Percentiles rank a stretch among this genome's conserved stretches.
Evolutionary conservation across 192 early-diverging fungal genomes (phyloP).

Genomic region (Pecoramyces ruminantium): DNA sequence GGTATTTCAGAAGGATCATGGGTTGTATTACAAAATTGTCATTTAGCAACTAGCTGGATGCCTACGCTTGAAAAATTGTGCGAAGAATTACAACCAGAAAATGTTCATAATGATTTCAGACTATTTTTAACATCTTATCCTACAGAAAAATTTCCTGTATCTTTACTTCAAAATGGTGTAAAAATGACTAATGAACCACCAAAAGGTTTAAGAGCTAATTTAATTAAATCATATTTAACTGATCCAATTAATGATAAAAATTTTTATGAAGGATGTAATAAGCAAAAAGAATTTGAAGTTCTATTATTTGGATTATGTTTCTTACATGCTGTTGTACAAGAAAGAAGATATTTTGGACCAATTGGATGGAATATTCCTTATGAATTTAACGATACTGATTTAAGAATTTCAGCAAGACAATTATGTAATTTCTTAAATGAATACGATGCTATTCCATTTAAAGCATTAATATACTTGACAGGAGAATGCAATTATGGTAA

Average conservation of each 20-base stretch:
- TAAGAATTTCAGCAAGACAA: slow-evolving; percentile 40
- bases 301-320: slow-evolving; percentile 37
- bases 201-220: slow-evolving; percentile 28
- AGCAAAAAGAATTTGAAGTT: slow-evolving; percentile 27
- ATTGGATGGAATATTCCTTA: slow-evolving; percentile 52
- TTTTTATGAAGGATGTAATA: slow-evolving; percentile 40
- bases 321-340: slow-evolving; percentile 44
- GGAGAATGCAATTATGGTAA: slow-evolving; percentile 43
- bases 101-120: slow-evolving; percentile 30
- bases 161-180: slow-evolving; percentile 38
- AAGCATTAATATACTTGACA: slow-evolving; percentile 33
- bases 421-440: slow-evolving; percentile 37
- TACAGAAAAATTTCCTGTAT: slow-evolving; percentile 37
- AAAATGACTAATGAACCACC: slow-evolving; percentile 49
- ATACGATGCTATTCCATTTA: slow-evolving; percentile 34
- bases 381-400: slow-evolving; percentile 43
- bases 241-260: slow-evolving; percentile 38
- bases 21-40: slow-evolving; percentile 44
- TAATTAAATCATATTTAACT: slow-evolving; percentile 25
- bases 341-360: slow-evolving; percentile 33
- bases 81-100: slow-evolving; percentile 31
- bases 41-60: slow-evolving; percentile 48
- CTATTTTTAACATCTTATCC: slow-evolving; percentile 39
- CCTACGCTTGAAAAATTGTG: slow-evolving; percentile 37
- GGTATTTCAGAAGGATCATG: slow-evolving; percentile 30